These are phyloP conservation scores for Cryptococcus hybrid DNA, from an alignment of 1,284 basidiomycete genomes.

Conservation along the genomic window DNA sequence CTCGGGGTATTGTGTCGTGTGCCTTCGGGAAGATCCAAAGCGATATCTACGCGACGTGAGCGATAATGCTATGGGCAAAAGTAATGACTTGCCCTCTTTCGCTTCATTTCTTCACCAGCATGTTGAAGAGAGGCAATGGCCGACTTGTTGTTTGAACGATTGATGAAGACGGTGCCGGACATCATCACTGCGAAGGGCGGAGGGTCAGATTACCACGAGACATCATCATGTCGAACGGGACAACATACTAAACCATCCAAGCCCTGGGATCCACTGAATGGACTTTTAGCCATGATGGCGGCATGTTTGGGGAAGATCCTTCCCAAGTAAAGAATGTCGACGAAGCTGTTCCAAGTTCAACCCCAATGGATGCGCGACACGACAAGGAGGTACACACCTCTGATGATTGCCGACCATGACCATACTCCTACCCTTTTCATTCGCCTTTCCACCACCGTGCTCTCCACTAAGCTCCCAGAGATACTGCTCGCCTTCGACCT, in stretches of 20 bases:
- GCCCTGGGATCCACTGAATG: conserved; percentile 74
- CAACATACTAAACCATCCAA: conserved; percentile 76
- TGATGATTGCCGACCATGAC: conserved; percentile 93
- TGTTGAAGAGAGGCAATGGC: conserved; percentile 77
- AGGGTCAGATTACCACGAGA: too few species aligned
- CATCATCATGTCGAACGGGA: background rate
- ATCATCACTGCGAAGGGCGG: conserved; percentile 60
- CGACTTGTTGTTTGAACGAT: conserved; percentile 73
- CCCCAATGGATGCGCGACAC: too few species aligned
- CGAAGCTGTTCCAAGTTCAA: conserved; percentile 56
- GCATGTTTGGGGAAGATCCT: conserved; percentile 81
- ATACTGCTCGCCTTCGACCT: conserved; percentile 83
- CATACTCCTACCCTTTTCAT: conserved; percentile 37
- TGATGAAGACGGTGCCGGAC: conserved; percentile 88
- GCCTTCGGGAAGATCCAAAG: conserved; percentile 90
- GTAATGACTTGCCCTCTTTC: conserved; percentile 52
- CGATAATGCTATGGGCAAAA: background rate
- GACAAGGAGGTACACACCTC: conserved; percentile 49
- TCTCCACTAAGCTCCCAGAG: conserved; percentile 57
- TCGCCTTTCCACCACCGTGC: conserved; percentile 32
- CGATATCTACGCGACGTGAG: conserved; percentile 57
- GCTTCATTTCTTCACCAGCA: conserved; percentile 81
- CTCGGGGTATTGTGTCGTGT: conserved; percentile 70
- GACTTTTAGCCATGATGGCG: conserved; percentile 94
- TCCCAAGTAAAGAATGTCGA: conserved; percentile 82